phyloP scores from a whole-genome alignment of 2,329 filamentous ascomycete species.

The Microdochium paspali region DNA sequence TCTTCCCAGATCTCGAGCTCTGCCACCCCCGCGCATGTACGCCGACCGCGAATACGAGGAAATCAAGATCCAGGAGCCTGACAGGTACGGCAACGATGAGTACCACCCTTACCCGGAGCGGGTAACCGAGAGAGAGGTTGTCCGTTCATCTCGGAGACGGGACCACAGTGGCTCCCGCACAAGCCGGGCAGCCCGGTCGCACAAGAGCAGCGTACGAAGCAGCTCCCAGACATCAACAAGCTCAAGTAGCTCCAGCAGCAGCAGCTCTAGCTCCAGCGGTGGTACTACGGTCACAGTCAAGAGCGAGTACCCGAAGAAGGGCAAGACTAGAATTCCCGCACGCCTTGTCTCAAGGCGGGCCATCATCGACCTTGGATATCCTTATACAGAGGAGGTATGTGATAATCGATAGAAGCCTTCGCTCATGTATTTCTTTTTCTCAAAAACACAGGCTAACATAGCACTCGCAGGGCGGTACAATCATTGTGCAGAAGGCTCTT shows the following conservation, averaged over 20 bases:
- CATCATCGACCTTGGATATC: slow-evolving; percentile 76
- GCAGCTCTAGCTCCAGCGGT: slow-evolving; percentile 28
- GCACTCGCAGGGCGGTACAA: slow-evolving; percentile 58
- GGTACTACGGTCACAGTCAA: slow-evolving; percentile 37
- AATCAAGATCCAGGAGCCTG: slow-evolving; percentile 57
- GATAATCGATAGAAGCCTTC: no score
- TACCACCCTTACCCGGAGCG: slow-evolving; percentile 52
- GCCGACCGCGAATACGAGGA: slow-evolving; percentile 54
- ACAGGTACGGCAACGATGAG: slow-evolving; percentile 63
- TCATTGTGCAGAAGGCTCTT: slow-evolving; percentile 75
- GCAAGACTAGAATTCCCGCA: slow-evolving; percentile 81
- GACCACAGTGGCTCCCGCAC: slow-evolving; percentile 30
- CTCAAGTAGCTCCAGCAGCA: slow-evolving; percentile 34
- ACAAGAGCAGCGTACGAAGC: slow-evolving; percentile 20
- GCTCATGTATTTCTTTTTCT: no score
- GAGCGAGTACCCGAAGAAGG: slow-evolving; percentile 67
- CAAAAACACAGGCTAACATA: slow-evolving; percentile 10
- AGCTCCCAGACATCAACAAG: slow-evolving; percentile 33
- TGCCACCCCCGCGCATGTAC: slow-evolving; percentile 50
- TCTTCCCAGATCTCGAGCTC: slow-evolving; percentile 52
- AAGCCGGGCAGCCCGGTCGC: slow-evolving; percentile 23
- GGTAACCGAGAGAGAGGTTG: slow-evolving; percentile 52
- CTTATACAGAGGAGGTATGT: slow-evolving; percentile 75
- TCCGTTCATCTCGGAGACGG: slow-evolving; percentile 36
- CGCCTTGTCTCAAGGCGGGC: slow-evolving; percentile 72